Conservation (phyloP, 2,329 filamentous ascomycete genomes). For the Fusarium sp. region DNA sequence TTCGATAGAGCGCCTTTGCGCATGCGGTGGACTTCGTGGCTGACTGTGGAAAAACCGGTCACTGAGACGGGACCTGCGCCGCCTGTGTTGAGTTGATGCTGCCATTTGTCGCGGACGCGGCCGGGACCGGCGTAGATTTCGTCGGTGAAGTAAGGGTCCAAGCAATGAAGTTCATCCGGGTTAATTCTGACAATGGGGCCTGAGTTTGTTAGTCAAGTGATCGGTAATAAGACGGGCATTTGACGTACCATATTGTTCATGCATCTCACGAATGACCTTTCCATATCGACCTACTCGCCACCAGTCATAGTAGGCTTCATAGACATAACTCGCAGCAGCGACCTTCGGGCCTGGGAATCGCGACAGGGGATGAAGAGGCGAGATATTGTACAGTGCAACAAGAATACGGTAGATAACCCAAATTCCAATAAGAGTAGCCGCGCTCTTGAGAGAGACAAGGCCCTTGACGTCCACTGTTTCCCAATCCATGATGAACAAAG, state of each 20-base stretch:
- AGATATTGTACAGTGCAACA: slow-evolving; percentile 52
- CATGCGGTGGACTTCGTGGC: slow-evolving; percentile 50
- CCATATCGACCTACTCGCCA: slow-evolving; percentile 52
- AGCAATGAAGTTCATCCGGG: slow-evolving; percentile 55
- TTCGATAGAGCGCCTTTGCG: slow-evolving; percentile 47
- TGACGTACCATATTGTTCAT: slow-evolving; percentile 51
- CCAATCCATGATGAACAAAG: slow-evolving; percentile 1
- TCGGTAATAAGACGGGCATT: accelerated
- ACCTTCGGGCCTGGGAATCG: slow-evolving; percentile 53
- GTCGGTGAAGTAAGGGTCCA: slow-evolving; percentile 51
- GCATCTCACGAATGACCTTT: slow-evolving; percentile 50
- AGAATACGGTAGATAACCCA: slow-evolving; percentile 49
- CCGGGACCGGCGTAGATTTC: slow-evolving; percentile 51
- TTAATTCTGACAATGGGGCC: slow-evolving; percentile 55
- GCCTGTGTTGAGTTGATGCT: slow-evolving; percentile 30
- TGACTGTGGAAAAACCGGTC: slow-evolving; percentile 33
- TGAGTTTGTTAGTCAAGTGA: not conserved
- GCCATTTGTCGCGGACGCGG: slow-evolving; percentile 44
- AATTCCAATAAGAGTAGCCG: slow-evolving; percentile 33
- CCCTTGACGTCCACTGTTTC: not conserved
- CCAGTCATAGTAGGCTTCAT: slow-evolving; percentile 55
- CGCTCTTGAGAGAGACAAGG: not conserved
- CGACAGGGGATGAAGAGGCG: slow-evolving; percentile 53
- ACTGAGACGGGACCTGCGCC: slow-evolving; percentile 23
- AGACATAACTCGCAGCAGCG: slow-evolving; percentile 51